phyloP scores from a whole-genome alignment of 495 filamentous ascomycete species.

The Penicillium maclennaniae region DNA sequence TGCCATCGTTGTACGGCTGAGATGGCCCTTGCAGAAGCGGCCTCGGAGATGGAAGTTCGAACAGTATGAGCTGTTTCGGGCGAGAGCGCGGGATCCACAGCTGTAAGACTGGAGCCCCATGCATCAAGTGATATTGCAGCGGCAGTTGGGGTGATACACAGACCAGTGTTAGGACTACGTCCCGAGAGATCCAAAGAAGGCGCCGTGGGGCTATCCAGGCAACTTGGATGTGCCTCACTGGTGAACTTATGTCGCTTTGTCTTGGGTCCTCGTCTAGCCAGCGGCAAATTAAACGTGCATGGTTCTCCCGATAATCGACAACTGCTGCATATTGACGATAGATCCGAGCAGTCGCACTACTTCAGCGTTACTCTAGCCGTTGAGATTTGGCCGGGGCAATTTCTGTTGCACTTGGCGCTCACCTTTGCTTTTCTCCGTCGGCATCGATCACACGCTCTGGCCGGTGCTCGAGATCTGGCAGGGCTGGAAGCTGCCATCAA shows the following conservation, averaged over 20 bases:
- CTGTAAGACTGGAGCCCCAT: slow-evolving; percentile 9
- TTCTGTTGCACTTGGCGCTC: neutral
- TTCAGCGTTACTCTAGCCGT: neutral
- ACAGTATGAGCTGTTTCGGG: slow-evolving; percentile 17
- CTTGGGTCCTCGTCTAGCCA: slow-evolving; percentile 19
- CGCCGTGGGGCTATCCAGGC: neutral
- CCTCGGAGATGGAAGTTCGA: slow-evolving; percentile 12
- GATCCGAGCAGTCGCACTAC: slow-evolving; percentile 15
- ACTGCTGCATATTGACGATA: slow-evolving; percentile 10
- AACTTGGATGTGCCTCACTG: neutral
- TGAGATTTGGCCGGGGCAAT: neutral
- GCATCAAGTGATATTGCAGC: slow-evolving; percentile 6
- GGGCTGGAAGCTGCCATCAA: slow-evolving; percentile 6
- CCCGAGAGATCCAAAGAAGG: slow-evolving; percentile 3
- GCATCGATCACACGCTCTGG: slow-evolving; percentile 22
- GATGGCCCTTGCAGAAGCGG: slow-evolving; percentile 8
- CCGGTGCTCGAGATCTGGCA: slow-evolving; percentile 4
- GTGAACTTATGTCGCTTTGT: slow-evolving; percentile 8
- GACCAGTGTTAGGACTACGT: neutral
- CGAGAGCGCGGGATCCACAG: slow-evolving; percentile 15
- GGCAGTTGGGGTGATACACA: neutral
- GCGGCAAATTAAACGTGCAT: slow-evolving; percentile 21
- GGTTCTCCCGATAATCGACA: slow-evolving; percentile 9
- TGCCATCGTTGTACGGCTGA: slow-evolving; percentile 18
- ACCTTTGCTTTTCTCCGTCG: slow-evolving; percentile 25